Base-by-base conservation (phyloP, 768 basidiomycete species). In the Punctularia strigosozonata region DNA sequence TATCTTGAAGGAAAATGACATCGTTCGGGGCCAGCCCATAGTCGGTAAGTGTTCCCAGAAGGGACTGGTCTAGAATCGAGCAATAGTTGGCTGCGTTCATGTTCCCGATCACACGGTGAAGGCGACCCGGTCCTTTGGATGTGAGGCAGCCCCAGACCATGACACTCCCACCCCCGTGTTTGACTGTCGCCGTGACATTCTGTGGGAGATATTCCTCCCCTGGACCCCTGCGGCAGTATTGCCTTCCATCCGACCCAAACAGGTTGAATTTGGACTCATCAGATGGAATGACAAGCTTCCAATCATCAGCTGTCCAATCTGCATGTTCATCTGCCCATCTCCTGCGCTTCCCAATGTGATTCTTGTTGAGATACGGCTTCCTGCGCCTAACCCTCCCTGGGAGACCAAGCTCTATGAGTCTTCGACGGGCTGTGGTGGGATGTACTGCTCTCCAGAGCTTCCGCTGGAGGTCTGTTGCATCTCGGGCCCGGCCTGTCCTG, bases 141-240 rank as follows among this genome's bases (percentile, higher is more conserved):
- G 46, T 59, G 34, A 65, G 49, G 37, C 55, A 53, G 5, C 57
- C 62, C 63, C 61, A 64, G 3, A 65, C 26, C 56, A 50, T 59
- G 3, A 64, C 42, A 37, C 45, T 50, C 30, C 62, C 58, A 17
- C 60, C 55, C 15, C 62, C 58, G 44, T 58, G 58, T 44, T 64
- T 64, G 19, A 60, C 15, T 28, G 26, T 28, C 26, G 8, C 15
- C 26, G 8, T 8, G 26, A 15, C 15, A 28, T 28, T 8, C 26
- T 15, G 8, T 8, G 8, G 26, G 10, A 8, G 26, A 8, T 8
- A 8, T 8, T 8, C 26, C 8, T 28, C 26, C 15, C 26, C 26
- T 15, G 8, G 26, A 8, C 26, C 15, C 26, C 36, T 25, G 10
- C 36, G 8, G 24, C 36, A 38, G 13, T 12, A 25, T 22, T 22